A percentile compares a stretch with the other conserved stretches of the same genome.
These are phyloP conservation scores for Leucaena leucocephala DNA, from an alignment of 306 rosid genomes.

Conservation along the genomic window DNA sequence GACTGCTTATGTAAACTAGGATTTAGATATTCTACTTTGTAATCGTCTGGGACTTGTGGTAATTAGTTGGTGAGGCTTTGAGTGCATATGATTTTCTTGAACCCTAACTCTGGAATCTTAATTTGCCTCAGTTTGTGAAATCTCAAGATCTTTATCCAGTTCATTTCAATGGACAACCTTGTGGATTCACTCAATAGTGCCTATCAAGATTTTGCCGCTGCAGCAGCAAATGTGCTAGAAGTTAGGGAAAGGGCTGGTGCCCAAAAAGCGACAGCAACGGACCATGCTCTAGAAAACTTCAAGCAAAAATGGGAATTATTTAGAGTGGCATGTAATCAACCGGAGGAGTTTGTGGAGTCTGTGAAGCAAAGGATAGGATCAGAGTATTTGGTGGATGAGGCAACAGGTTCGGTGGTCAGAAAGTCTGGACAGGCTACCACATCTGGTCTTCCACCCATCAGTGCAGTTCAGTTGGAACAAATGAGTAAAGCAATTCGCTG, in stretches of 20 bases:
- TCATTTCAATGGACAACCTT: slow-evolving; percentile 47
- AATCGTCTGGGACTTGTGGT: too few relatives aligned
- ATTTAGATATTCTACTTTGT: slow-evolving; percentile 10
- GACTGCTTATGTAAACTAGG: not conserved
- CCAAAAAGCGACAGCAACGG: slow-evolving; percentile 50
- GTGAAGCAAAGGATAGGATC: slow-evolving; percentile 63
- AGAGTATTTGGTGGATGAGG: slow-evolving; percentile 51
- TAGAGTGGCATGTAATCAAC: slow-evolving; percentile 67
- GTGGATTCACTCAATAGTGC: slow-evolving; percentile 55
- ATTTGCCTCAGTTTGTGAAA: not conserved
- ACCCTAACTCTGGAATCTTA: not conserved
- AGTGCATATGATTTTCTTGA: not conserved
- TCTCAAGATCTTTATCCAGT: not conserved
- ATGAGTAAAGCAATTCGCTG: slow-evolving; percentile 35
- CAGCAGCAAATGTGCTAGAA: slow-evolving; percentile 56
- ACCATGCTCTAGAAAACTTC: slow-evolving; percentile 56
- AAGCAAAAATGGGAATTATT: slow-evolving; percentile 70
- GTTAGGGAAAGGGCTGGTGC: slow-evolving; percentile 51
- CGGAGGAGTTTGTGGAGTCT: slow-evolving; percentile 70
- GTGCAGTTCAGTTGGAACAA: slow-evolving; percentile 24
- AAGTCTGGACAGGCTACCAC: slow-evolving; percentile 41
- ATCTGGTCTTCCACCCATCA: slow-evolving; percentile 26
- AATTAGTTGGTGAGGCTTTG: not conserved
- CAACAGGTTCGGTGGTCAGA: slow-evolving; percentile 54
- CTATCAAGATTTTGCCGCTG: slow-evolving; percentile 58